Percentiles rank a stretch among this genome's conserved stretches.
Conservation (phyloP, 805 yeast genomes). For the Lachancea meyersii region DNA sequence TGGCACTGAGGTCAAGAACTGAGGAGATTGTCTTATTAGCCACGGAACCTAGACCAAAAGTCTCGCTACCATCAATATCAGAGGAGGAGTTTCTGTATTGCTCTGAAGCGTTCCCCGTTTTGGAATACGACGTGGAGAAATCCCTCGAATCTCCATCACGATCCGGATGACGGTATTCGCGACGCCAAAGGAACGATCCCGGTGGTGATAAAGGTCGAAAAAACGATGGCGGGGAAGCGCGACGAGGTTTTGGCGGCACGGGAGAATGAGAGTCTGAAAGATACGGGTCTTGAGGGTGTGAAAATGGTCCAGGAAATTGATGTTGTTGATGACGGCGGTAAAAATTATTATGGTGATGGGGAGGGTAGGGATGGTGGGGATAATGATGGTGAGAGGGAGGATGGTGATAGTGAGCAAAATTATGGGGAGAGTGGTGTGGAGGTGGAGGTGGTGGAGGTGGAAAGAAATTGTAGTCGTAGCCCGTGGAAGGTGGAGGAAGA, state of each 20-base stretch:
- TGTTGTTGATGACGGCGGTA: conserved; percentile 4
- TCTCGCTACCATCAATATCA: no score
- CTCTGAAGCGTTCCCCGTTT: no score
- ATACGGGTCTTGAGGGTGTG: conserved; percentile 2
- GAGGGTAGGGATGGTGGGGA: background rate
- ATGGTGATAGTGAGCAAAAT: no score
- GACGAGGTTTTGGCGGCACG: background rate
- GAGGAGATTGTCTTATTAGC: no score
- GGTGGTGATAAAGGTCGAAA: background rate
- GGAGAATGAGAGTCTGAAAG: background rate
- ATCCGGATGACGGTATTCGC: background rate
- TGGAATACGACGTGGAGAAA: background rate
- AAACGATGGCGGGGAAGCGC: conserved; percentile 3
- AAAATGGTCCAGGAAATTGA: conserved; percentile 3
- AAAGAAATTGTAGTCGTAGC: no score
- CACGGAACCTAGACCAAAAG: no score
- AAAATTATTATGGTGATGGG: background rate
- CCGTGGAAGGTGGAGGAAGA: no score
- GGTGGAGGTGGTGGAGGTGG: conserved; percentile 4
- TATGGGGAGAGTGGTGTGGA: no score
- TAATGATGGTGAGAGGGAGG: no score
- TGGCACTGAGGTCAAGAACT: no score
- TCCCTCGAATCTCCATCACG: background rate
- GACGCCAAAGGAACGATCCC: background rate
- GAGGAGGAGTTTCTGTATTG: no score